These are phyloP conservation scores for Pichia inconspicua DNA, from an alignment of 1,139 yeast genomes.

Conservation along the genomic window DNA sequence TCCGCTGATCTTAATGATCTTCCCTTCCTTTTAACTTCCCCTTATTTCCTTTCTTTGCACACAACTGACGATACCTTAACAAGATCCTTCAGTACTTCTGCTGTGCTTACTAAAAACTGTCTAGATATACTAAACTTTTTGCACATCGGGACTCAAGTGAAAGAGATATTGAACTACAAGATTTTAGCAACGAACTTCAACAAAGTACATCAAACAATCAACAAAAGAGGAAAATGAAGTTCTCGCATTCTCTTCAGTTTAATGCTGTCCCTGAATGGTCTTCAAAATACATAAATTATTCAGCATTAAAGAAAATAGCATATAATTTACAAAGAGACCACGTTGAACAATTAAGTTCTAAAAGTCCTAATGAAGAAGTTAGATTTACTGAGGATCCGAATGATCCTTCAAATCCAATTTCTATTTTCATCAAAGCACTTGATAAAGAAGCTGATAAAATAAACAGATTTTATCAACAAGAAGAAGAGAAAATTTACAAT, in stretches of 20 bases:
- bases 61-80: background rate
- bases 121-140: background rate
- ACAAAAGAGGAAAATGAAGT: constrained; percentile 43
- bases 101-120: background rate
- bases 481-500: constrained; percentile 40
- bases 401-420: constrained; percentile 37
- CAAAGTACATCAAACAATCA: background rate
- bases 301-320: constrained; percentile 53
- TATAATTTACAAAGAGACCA: constrained; percentile 41
- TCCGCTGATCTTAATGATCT: background rate
- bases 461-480: constrained; percentile 43
- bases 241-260: constrained; percentile 65
- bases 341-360: constrained; percentile 28
- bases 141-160: background rate
- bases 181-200: background rate
- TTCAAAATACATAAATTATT: constrained; percentile 57
- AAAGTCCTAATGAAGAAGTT: constrained; percentile 18
- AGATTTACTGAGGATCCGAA: constrained; percentile 29
- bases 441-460: constrained; percentile 51
- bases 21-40: background rate
- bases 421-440: constrained; percentile 43
- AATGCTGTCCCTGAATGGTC: constrained; percentile 82
- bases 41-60: background rate
- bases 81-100: background rate
- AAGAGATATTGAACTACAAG: constrained; percentile 4